Base-by-base conservation (phyloP, 306 rosid species). In the Calophaca sinica region DNA sequence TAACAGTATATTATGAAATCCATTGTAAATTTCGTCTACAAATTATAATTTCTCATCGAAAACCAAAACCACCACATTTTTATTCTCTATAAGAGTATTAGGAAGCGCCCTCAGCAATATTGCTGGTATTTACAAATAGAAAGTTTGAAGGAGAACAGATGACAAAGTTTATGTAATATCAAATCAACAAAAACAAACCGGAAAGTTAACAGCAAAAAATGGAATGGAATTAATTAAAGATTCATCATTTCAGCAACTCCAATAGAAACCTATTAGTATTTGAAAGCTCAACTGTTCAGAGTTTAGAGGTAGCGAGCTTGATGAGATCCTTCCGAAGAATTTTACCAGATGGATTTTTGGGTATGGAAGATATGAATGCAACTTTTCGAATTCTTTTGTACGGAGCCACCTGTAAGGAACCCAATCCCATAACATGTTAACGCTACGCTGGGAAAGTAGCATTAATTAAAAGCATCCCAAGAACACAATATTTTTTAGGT, bases 321-420 rank as follows among this genome's bases (percentile, higher is more conserved):
- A 94, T 82, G 57, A 94, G 97, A 87, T 94, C 98, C 86, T 91
- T 94, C 78, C 98, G 84, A n/a, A 94, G 90, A 71, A 94, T 94
- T 87, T 94, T 94, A 31, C 98, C 98, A 1, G 96, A 88, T 2
- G 96, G 86, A 78, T 90, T 94, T 84, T 91, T 94, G 29, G 97
- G 98, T 72, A 94, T 66, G 51, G 96, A 87, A 68, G 79, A 87
- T 75, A 89, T 86, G 64, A 94, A 94, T 3, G 93, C 82, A 70
- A 94, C 96, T 59, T 71, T 92, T 78, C 98, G 81, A 51, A 94
- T 82, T 68, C 85, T 88, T 83, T 94, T 91, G 78, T 94, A 94
- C 0, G 98, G 96, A 68, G 96, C 98, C 78, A 93, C 98, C 98
- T 93, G 80, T 14, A 64, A 5, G 14, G 15, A 55, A 75, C 7